These are phyloP conservation scores for Iris pallida DNA, from an alignment of 116 monocot species.

Conservation along the genomic window DNA sequence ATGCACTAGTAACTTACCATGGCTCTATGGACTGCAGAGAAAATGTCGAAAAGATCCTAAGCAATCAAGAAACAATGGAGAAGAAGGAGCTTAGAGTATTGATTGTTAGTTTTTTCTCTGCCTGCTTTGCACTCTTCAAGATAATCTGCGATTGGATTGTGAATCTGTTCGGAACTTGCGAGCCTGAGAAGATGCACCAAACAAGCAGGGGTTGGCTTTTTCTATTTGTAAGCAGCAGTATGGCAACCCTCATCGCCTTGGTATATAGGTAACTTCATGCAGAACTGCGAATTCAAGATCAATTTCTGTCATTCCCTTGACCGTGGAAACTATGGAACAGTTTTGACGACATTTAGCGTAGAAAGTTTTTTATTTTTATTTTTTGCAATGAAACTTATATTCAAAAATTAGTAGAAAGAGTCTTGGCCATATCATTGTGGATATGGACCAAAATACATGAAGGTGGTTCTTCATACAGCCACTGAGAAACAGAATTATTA, in stretches of 20 bases:
- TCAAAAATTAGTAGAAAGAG: too few species aligned
- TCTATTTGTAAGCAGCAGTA: constrained; percentile 32
- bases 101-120: constrained; percentile 20
- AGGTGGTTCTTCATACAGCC: too few species aligned
- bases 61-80: constrained; percentile 33
- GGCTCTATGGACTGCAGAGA: constrained; percentile 24
- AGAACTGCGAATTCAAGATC: too few species aligned
- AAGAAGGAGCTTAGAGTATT: constrained; percentile 40
- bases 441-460: too few species aligned
- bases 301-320: neutral
- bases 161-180: constrained; percentile 6
- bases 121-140: constrained; percentile 39
- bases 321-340: too few species aligned
- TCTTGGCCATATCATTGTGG: too few species aligned
- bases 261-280: constrained; percentile 14
- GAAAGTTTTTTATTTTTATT: too few species aligned
- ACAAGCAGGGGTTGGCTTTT: constrained; percentile 25
- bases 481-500: too few species aligned
- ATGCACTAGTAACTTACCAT: neutral
- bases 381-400: too few species aligned
- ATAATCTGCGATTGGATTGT: constrained; percentile 21
- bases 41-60: constrained; percentile 27
- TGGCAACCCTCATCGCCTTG: constrained; percentile 22
- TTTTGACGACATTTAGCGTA: too few species aligned
- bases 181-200: constrained; percentile 1